These are phyloP conservation scores for Colletotrichum sp. DNA, from an alignment of 2,329 filamentous ascomycete genomes.

Conservation along the genomic window DNA sequence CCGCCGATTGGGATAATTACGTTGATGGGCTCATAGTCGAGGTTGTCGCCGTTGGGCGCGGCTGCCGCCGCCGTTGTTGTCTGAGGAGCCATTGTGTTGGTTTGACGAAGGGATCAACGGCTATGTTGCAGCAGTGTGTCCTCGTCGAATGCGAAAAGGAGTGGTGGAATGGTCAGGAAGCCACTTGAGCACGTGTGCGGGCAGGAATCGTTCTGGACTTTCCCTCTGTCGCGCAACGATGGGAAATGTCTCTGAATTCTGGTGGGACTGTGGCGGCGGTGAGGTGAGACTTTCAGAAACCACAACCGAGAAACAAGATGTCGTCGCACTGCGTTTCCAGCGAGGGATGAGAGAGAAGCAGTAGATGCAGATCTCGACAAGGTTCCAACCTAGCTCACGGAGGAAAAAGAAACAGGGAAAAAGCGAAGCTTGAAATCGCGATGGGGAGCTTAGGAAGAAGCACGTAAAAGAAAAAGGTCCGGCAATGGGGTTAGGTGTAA, in stretches of 20 bases:
- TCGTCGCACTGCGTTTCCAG: background rate
- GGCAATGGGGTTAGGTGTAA: background rate
- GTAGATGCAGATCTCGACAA: background rate
- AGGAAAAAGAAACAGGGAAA: background rate
- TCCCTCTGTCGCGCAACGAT: background rate
- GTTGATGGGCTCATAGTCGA: slow-evolving; percentile 27
- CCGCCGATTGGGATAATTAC: slow-evolving; percentile 35
- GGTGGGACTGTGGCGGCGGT: slow-evolving; percentile 1
- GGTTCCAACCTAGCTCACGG: background rate
- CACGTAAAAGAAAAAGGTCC: slow-evolving; percentile 5
- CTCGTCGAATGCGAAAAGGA: background rate
- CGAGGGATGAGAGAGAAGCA: background rate
- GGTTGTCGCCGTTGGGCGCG: slow-evolving; percentile 8
- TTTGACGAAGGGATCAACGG: background rate
- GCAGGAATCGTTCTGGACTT: background rate
- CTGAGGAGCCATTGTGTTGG: slow-evolving; percentile 8
- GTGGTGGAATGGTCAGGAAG: background rate
- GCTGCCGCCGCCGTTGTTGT: background rate
- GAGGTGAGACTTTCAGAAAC: slow-evolving; percentile 3
- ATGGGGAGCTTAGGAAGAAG: background rate
- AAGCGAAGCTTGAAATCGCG: background rate
- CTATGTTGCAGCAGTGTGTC: background rate
- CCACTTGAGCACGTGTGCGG: background rate
- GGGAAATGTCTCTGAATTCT: background rate
- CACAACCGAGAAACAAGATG: background rate